Evolutionary conservation across 371 early-diverging fungal genomes (phyloP).

Genomic region (Saksenaea vasiformis): DNA sequence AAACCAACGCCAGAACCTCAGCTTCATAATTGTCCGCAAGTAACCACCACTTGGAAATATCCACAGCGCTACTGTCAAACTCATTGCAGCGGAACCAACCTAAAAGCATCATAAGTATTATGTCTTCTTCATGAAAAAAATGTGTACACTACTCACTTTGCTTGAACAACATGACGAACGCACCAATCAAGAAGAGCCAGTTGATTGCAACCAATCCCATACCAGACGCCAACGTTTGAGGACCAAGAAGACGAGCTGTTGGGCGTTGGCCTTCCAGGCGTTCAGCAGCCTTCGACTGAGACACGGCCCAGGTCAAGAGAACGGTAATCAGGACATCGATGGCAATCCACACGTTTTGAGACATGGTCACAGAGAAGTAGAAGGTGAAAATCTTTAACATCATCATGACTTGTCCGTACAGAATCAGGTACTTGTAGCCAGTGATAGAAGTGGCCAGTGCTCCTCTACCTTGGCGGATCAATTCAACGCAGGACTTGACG

Average conservation of each 20-base stretch:
- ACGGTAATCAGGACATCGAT: conserved; percentile 70
- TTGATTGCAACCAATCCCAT: conserved; percentile 74
- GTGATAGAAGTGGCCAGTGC: conserved; percentile 79
- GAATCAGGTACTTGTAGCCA: conserved; percentile 70
- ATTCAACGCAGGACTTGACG: conserved; percentile 71
- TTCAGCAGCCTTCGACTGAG: conserved; percentile 64
- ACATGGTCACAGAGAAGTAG: conserved; percentile 56
- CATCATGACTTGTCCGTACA: conserved; percentile 79
- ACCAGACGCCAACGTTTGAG: conserved; percentile 70
- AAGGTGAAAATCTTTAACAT: conserved; percentile 65
- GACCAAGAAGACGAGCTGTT: conserved; percentile 77
- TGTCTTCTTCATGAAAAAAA: conserved; percentile 35
- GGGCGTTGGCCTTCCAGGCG: conserved; percentile 64
- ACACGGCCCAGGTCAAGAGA: conserved; percentile 69
- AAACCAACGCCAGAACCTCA: conserved; percentile 51
- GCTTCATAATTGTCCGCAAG: conserved; percentile 80
- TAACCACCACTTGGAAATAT: conserved; percentile 74
- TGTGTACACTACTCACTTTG: conserved; percentile 19
- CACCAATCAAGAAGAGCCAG: conserved; percentile 56
- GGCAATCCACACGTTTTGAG: conserved; percentile 67
- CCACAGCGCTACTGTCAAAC: conserved; percentile 62
- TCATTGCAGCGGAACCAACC: conserved; percentile 73
- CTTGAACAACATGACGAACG: conserved; percentile 45
- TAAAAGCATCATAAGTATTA: neutral
- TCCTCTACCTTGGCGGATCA: conserved; percentile 74